These are phyloP conservation scores for Tillandsia leiboldiana DNA, from an alignment of 176 grass and related monocot species.

Conservation along the genomic window DNA sequence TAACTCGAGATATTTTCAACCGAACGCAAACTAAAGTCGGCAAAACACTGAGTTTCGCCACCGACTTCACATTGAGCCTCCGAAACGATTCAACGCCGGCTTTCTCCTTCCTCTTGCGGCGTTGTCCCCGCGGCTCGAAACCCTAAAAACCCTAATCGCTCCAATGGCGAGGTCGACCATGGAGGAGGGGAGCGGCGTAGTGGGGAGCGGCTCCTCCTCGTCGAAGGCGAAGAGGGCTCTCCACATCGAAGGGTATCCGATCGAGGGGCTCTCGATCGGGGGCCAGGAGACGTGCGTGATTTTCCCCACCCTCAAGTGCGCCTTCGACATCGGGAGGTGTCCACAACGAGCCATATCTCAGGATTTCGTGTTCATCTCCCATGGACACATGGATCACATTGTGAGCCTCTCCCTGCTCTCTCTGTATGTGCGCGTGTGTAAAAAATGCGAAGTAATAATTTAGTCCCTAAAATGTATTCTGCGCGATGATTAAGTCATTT, in stretches of 20 bases:
- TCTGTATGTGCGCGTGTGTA: background rate
- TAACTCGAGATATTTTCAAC: too few relatives aligned
- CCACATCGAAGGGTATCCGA: constrained; percentile 51
- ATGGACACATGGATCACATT: constrained; percentile 92
- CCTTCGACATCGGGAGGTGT: constrained; percentile 95
- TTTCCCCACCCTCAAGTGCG: constrained; percentile 74
- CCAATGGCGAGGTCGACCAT: background rate
- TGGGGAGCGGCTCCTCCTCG: background rate
- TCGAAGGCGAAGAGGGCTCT: constrained; percentile 17
- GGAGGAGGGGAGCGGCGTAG: background rate
- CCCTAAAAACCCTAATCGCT: too few relatives aligned
- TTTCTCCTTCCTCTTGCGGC: too few relatives aligned
- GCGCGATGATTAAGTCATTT: too few relatives aligned
- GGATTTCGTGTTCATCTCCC: constrained; percentile 93
- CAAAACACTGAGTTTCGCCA: too few relatives aligned
- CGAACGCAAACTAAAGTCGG: too few relatives aligned
- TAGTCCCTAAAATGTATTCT: too few relatives aligned
- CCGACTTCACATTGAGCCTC: too few relatives aligned
- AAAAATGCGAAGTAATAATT: too few relatives aligned
- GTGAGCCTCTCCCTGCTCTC: constrained; percentile 11
- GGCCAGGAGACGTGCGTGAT: constrained; percentile 89
- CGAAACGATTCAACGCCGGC: too few relatives aligned
- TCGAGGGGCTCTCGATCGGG: constrained; percentile 79
- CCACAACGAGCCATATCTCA: constrained; percentile 76
- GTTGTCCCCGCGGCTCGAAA: too few relatives aligned